These are phyloP conservation scores for Solanum peruvianum DNA, from an alignment of 257 asterid genomes.

Conservation along the genomic window DNA sequence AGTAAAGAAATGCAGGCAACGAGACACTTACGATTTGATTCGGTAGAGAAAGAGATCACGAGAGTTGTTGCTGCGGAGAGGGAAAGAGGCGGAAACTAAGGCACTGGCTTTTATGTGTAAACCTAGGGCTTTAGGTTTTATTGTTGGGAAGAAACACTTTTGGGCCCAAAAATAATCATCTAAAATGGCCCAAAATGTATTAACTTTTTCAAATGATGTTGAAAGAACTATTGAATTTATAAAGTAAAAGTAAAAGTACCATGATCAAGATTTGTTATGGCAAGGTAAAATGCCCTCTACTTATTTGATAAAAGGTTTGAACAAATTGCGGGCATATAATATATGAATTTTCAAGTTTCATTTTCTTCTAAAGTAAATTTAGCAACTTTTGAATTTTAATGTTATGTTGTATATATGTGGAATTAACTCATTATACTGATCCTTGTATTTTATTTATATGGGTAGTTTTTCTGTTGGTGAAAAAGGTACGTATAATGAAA, in stretches of 20 bases:
- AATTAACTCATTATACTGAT: background rate
- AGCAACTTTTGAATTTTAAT: too few relatives aligned
- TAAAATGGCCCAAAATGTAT: background rate
- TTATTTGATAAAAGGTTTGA: background rate
- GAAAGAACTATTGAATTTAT: background rate
- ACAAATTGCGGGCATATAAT: background rate
- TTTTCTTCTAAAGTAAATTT: too few relatives aligned
- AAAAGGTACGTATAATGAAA: too few relatives aligned
- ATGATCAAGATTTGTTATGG: background rate
- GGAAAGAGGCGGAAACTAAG: background rate
- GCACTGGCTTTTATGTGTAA: background rate
- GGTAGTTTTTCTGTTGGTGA: constrained; percentile 41
- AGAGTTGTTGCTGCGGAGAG: background rate
- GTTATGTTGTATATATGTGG: background rate
- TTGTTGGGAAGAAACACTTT: background rate
- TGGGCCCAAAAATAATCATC: background rate
- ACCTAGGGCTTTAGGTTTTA: background rate
- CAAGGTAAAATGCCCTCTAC: background rate
- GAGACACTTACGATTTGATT: background rate
- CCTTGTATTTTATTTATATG: background rate
- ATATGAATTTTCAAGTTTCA: too few relatives aligned
- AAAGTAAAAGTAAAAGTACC: background rate
- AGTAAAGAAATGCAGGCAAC: background rate
- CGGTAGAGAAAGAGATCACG: background rate
- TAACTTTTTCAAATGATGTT: background rate